Base-by-base conservation (phyloP, 1,284 basidiomycete genomes). In the Phellinidium pouzarii region DNA sequence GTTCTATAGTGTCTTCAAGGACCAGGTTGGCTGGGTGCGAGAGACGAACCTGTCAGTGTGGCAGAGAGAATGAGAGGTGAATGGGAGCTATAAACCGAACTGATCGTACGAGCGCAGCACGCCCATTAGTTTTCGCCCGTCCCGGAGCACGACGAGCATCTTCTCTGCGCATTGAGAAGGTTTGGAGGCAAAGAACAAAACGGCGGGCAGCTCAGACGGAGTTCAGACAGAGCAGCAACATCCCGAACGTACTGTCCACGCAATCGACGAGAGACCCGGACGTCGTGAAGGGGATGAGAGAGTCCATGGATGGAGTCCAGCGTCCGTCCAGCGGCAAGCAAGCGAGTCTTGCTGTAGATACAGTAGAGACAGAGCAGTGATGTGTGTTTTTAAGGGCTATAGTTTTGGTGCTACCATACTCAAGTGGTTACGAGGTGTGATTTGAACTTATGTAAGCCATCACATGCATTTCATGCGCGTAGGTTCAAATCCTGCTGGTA, bases 71-170 rank as follows among this genome's bases (percentile, higher is more conserved):
- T n/a, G 43, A 42, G 11, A 8, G 14, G 31, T 14, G 34, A 36
- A 43, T 38, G 17, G 47, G 44, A 38, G 25, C 17, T 43, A 68
- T 88, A 62, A 69, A 98, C 95, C 95, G 65, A 98, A 99, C 67
- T 99, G 96, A 74, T 99, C 96, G 68, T 99, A 99, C 20, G 93
- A 96, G 52, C 96, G 77, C 61, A 99, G 73, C 29, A 99, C 94
- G 29, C 96, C 96, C 61, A 97, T 88, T 41, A 98, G 78, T 70
- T 98, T 99, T 63, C 94, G 78, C 48, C 96, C 96, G 68, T 99
- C 96, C 67, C 96, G 80, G 55, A 99, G 76, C 61, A 98, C 83
- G 50, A 98, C 94, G 52, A 99, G 79, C 81, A 99, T 95, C 82
- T 98, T 99, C 76, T 97, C 94, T 98, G 71, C 11, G 2, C 59